Evolutionary conservation across 805 yeast genomes (phyloP), one percentile per base, ranked within the genome.

Genomic region (Wickerhamiella shivajii): DNA sequence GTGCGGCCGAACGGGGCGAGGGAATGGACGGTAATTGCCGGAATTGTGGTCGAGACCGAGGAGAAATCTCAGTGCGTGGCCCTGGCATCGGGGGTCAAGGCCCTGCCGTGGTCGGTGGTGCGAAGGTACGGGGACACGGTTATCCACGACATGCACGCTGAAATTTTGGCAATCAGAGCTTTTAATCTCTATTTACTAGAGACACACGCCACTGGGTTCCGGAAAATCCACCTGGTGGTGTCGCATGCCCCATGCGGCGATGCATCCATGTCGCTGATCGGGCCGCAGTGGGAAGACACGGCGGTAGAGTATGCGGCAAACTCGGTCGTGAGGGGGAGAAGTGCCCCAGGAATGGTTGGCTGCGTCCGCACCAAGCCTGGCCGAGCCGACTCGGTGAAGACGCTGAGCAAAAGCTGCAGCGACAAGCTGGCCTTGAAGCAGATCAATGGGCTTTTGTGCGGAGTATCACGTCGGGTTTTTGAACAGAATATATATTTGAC

Each of bases 191-290:
- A 59, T 33, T 42, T 80, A 14, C 36, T 81, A 15, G 56, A 67
- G 11, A 74, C 74, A 39, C 5, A n/a, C 16, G 14, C 27, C 4
- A 23, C 11, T 3, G 23, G 13, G 3, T 26, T 25, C 3, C 51
- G 67, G 28, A 47, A 60, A 31, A 52, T 83, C 35, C 75, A 73
- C 0, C 49, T 83, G 41, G 75, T 70, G 39, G 58, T 78, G 5
- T 71, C 85, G 8, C 90, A 78, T 40, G 61, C 75, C 0, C 96
- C 96, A 0, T 85, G 97, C 58, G 97, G 97, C 1, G 96, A 85
- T 51, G 74, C 80, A 1, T 76, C 92, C 5, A 67, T 83, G 71
- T 64, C 63, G 19, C 43, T 53, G n/a, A 18, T 25, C 16, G n/a
- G n/a, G n/a, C n/a, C n/a, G n/a, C 34, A 25, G 18, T 31, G 34